phyloP scores from a whole-genome alignment of 768 basidiomycete species.

The Pholiota molesta region DNA sequence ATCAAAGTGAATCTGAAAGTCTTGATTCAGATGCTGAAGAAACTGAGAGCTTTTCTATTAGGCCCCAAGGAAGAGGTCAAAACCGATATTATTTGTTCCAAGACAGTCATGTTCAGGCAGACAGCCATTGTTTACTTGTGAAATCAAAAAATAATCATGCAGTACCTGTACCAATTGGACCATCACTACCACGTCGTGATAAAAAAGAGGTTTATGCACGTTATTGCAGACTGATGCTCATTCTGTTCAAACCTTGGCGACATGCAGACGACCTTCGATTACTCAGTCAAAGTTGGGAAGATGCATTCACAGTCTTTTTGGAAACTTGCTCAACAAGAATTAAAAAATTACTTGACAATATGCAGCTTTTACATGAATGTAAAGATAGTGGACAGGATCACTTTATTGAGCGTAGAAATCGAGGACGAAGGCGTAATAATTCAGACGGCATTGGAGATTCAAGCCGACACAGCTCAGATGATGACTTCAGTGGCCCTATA shows the following conservation, averaged over 20 bases:
- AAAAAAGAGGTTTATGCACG: not conserved
- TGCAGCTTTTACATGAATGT: conserved; percentile 20
- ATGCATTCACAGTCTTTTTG: not conserved
- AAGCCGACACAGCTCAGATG: not conserved
- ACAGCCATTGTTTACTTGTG: not conserved
- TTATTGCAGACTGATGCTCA: not conserved
- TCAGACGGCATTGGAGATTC: not conserved
- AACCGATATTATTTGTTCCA: too few relatives aligned
- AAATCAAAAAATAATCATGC: not conserved
- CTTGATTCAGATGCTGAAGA: too few relatives aligned
- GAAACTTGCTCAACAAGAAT: not conserved
- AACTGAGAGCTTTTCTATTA: too few relatives aligned
- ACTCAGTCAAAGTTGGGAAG: not conserved
- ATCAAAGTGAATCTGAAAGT: too few relatives aligned
- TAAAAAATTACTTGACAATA: conserved; percentile 21
- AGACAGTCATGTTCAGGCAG: not conserved
- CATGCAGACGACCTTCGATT: not conserved
- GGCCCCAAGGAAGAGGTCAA: too few relatives aligned
- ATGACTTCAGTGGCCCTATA: conserved; percentile 4
- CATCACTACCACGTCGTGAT: not conserved
- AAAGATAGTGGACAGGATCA: conserved; percentile 39
- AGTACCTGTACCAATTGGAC: not conserved
- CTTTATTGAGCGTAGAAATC: not conserved
- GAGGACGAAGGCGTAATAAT: not conserved
- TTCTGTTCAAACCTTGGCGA: not conserved